Base-by-base conservation (phyloP, 2,329 filamentous ascomycete genomes). In the Scedosporium aurantiacum region DNA sequence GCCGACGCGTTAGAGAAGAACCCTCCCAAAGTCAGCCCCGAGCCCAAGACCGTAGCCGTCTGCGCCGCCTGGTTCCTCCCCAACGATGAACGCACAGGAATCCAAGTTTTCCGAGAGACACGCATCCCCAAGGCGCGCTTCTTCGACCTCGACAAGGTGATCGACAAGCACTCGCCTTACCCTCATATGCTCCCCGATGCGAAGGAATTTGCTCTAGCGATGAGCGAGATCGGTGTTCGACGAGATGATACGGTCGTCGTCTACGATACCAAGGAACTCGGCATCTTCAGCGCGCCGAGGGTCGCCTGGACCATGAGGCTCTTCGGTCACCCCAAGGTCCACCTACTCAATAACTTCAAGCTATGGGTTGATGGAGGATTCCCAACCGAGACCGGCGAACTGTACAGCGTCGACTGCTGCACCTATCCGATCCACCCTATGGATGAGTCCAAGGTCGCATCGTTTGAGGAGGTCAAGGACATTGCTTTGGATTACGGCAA, bases 31-130 rank as follows among this genome's bases (percentile, higher is more conserved):
- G 89, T 93, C 68, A 91, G 89, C 63, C 88, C 90, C 52, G 85
- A 90, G 12, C 89, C 93, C 1, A 86, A 89, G 66, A 87, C 95
- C 52, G 86, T 99, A 60, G 90, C 94, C 2, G 81, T 99, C 50
- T 97, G 92, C 74, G 94, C 92, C 56, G 83, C 91, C 25, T 99
- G 94, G 94, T 99, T 97, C 71, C 83, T 99, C 65, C 94, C 94
- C 65, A 97, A 96, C 73, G 93, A 96, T 67, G 84, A 84, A 60
- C 87, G 91, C 64, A 89, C 84, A 58, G 94, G 94, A 60, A 84
- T 89, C 67, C 81, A 94, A 65, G 85, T 87, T 52, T 99, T 93
- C 78, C 83, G 86, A 66, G 83, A 90, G 71, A 84, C 86, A 70
- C 90, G 91, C 68, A 94, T 99, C 65, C 93, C 92, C 23, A 86